Conservation (phyloP, 1,139 yeast genomes). For the Sugiyamaella pinicola region DNA sequence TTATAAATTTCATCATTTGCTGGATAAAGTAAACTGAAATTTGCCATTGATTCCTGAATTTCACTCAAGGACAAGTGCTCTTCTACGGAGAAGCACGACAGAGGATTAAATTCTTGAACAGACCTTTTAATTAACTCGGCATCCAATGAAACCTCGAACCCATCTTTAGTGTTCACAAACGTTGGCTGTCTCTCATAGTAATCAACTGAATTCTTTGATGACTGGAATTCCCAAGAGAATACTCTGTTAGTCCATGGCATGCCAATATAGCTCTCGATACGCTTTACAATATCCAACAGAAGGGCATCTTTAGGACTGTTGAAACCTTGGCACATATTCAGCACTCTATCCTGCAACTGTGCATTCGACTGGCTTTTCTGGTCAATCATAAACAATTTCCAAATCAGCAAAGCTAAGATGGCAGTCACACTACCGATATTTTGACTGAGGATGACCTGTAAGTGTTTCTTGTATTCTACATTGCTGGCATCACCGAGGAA, state of each 20-base stretch:
- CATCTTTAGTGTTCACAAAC: slow-evolving; percentile 45
- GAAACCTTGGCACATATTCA: slow-evolving; percentile 64
- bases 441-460: slow-evolving; percentile 66
- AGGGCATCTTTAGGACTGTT: slow-evolving; percentile 61
- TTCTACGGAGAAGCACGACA: slow-evolving; percentile 21
- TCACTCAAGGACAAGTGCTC: slow-evolving; percentile 10
- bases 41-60: slow-evolving; percentile 1
- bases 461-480: slow-evolving; percentile 54
- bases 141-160: slow-evolving; percentile 58
- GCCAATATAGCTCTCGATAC: slow-evolving; percentile 56
- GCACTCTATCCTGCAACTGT: slow-evolving; percentile 51
- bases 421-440: slow-evolving; percentile 18
- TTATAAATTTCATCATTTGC: slow-evolving; percentile 31
- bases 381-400: slow-evolving; percentile 45
- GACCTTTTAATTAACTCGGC: slow-evolving; percentile 56
- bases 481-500: slow-evolving; percentile 44
- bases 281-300: slow-evolving; percentile 56
- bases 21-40: slow-evolving; percentile 17
- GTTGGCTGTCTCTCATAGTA: slow-evolving; percentile 30
- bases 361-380: slow-evolving; percentile 51
- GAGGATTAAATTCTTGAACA: slow-evolving; percentile 44
- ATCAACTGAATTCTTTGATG: slow-evolving; percentile 32
- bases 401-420: slow-evolving; percentile 30
- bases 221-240: slow-evolving; percentile 65
- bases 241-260: slow-evolving; percentile 63